Evolutionary conservation across 1,139 yeast species (phyloP), one percentile per base, ranked within the genome.

Genomic region (Blastobotrys ciferrii): DNA sequence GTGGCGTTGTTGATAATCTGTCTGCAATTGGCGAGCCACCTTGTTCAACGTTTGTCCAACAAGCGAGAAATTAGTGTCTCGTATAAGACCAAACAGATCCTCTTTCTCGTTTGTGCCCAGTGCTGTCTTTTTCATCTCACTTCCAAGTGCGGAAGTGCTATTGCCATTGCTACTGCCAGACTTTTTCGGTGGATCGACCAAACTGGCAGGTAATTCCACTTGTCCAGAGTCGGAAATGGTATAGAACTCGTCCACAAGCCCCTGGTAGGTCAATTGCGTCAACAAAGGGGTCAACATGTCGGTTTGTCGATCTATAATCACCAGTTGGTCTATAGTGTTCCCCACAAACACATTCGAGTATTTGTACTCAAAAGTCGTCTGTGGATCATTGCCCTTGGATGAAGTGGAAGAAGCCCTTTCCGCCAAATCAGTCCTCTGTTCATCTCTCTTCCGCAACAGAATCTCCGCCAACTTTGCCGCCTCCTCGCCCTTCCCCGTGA

Each of bases 181-280:
- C 4, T 42, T 32, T 7, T 45, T 31, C 4, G 53, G 18, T 12
- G 61, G 58, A 5, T 51, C 41, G 13, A 61, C 69, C 6, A 66
- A 57, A 6, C 64, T 57, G 1, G 57, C 56, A 2, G 73, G 69
- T 7, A 76, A 57, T 23, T 71, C 68, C 7, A 79, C 71, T 40
- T 74, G 70, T 46, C 79, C 77, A 25, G 81, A 67, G 37, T 70
- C 69, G 2, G 77, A 71, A 4, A 81, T 69, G 2, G 77, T 79
- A 58, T 81, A 74, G 19, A 82, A 66, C 61, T 89, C 96, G 62
- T 87, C 91, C 18, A 89, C 72, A 12, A 92, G 71, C 0, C 98
- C 98, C 32, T 80, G 76, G 62, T 91, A 92, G 1, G 88, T 86
- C 57, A 89, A 69, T 60, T 92, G 97, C 32, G 82, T 80, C 53